A percentile compares a stretch with the other conserved stretches of the same genome.
These are phyloP conservation scores for Hondaea fermentalgiana DNA, from an alignment of 108 stramenopile species.

Conservation along the genomic window DNA sequence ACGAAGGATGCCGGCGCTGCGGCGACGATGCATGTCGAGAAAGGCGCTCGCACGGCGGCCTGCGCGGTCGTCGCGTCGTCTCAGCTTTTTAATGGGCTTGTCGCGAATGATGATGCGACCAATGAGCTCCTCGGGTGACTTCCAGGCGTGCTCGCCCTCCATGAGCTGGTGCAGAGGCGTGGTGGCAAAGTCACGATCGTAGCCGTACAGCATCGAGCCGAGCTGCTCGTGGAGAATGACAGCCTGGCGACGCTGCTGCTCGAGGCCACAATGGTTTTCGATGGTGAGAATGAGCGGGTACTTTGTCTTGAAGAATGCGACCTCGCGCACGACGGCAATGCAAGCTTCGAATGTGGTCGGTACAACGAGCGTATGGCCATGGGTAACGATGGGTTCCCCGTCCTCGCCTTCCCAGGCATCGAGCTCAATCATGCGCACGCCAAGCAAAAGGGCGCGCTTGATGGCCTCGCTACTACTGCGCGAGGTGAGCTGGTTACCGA, in stretches of 20 bases:
- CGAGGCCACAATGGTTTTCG: conserved; percentile 84
- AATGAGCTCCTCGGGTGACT: background rate
- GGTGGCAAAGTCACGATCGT: background rate
- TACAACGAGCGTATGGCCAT: conserved; percentile 79
- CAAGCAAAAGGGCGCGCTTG: conserved; percentile 56
- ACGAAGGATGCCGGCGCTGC: background rate
- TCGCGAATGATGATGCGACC: background rate
- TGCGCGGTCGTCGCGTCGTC: background rate
- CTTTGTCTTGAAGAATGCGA: conserved; percentile 42
- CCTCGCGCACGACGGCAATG: conserved; percentile 53
- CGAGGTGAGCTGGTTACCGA: conserved; percentile 74
- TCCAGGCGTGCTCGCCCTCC: background rate
- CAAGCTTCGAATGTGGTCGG: conserved; percentile 69
- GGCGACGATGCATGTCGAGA: background rate
- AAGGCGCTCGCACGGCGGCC: conserved; percentile 12
- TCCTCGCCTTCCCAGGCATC: conserved; percentile 86
- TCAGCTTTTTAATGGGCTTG: background rate
- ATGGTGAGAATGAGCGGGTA: conserved; percentile 84
- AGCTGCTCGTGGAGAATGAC: conserved; percentile 16
- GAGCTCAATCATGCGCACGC: conserved; percentile 92
- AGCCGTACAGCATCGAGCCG: background rate
- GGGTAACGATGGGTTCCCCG: conserved; percentile 67
- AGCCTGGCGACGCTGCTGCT: conserved; percentile 73
- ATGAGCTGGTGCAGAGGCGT: background rate
- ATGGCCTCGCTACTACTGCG: conserved; percentile 69